Base-by-base conservation (phyloP, 1,284 basidiomycete species). In the Apiotrichum sp. region DNA sequence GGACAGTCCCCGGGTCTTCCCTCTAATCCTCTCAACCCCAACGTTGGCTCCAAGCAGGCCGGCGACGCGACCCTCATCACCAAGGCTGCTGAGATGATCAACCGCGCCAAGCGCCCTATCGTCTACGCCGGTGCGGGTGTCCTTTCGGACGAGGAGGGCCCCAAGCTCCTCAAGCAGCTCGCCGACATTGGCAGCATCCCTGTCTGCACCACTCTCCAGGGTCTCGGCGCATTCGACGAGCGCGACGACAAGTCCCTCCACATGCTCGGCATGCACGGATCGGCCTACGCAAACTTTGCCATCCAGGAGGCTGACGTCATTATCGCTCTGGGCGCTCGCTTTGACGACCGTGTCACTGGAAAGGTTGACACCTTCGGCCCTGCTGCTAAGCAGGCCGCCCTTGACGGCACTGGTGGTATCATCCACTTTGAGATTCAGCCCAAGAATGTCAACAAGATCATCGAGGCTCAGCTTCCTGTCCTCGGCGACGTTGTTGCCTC, bases 191-290 rank as follows among this genome's bases (percentile, higher is more conserved):
- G 89, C 55, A 89, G 92, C 76, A 98, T 98, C 62, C 95, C 95
- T 55, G 93, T 98, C 41, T 96, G 91, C 55, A 98, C 95, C 14
- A 98, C 93, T 32, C 80, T 98, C 16, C 93, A 96, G 72, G 95
- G 93, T 58, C 86, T 98, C 41, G 96, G 95, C 58, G 86, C 88
- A 1, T 98, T 91, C 71, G 92, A 98, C 77, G 96, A 98, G 81
- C 83, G 82, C 58, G 84, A 92, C 76, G 84, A 87, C 55, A 85
- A 84, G 74, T 87, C 87, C 63, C 79, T 98, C 71, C 93, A 98
- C 77, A 98, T 98, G 95, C 85, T 98, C 56, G 95, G 95, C 63
- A 98, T 98, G 95, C 95, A 98, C 80, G 96, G 96, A 4, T 86
- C 86, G 13, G 93, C 93, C 2, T 98, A 98, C 70, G 95, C 96